phyloP scores from a whole-genome alignment of 768 basidiomycete species.

The Boletellus ananas region DNA sequence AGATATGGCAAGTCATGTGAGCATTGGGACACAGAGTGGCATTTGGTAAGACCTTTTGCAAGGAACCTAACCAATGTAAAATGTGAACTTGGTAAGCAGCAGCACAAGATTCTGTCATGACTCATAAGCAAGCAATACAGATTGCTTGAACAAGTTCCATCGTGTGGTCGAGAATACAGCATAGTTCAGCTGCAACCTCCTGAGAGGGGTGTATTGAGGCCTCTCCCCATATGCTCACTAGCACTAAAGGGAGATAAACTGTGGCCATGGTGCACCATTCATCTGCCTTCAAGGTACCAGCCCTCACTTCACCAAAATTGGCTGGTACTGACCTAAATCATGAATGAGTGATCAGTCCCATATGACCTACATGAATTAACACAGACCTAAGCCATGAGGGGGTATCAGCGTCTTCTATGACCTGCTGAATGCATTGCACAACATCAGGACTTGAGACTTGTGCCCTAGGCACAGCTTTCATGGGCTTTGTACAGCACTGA shows the following conservation, averaged over 20 bases:
- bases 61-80: too few relatives aligned
- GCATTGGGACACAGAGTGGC: neutral
- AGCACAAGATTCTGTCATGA: too few relatives aligned
- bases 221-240: neutral
- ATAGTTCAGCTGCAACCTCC: neutral
- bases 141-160: neutral
- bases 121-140: too few relatives aligned
- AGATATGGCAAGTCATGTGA: neutral
- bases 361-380: too few relatives aligned
- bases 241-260: neutral
- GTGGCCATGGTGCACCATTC: neutral
- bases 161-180: neutral
- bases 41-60: too few relatives aligned
- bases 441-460: too few relatives aligned
- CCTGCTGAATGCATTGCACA: too few relatives aligned
- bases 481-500: too few relatives aligned
- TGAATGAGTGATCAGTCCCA: too few relatives aligned
- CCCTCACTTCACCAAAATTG: neutral
- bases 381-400: neutral
- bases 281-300: neutral
- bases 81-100: neutral
- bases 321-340: too few relatives aligned
- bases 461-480: too few relatives aligned
- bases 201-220: neutral
- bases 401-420: too few relatives aligned